These are phyloP conservation scores for Kokia cookei DNA, from an alignment of 441 rosid species.

Conservation along the genomic window DNA sequence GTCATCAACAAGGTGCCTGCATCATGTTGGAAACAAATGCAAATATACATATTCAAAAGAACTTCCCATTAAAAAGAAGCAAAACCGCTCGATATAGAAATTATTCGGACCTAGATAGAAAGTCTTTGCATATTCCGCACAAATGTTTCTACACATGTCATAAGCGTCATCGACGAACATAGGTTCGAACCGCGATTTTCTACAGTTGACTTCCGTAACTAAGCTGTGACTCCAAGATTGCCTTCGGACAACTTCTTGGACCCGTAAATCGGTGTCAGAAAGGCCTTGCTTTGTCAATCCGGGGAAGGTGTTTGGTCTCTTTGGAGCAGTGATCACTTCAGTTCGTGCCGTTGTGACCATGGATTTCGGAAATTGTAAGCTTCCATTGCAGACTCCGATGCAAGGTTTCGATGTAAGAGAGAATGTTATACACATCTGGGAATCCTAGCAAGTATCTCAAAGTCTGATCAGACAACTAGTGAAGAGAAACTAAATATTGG, in stretches of 20 bases:
- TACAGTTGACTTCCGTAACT: slow-evolving; percentile 7
- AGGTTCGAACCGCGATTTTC: slow-evolving; percentile 30
- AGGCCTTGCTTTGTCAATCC: slow-evolving; percentile 22
- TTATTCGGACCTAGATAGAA: slow-evolving; percentile 40
- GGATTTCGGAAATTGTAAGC: neutral
- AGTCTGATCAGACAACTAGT: neutral
- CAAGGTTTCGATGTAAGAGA: slow-evolving; percentile 26
- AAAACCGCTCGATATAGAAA: neutral
- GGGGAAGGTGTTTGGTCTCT: slow-evolving; percentile 9
- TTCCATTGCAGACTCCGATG: slow-evolving; percentile 13
- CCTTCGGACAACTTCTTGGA: slow-evolving; percentile 30
- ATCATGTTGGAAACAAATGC: neutral
- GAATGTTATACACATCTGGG: slow-evolving; percentile 24
- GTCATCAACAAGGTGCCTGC: slow-evolving; percentile 65
- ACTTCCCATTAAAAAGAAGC: neutral
- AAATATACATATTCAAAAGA: neutral
- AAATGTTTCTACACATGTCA: slow-evolving; percentile 38
- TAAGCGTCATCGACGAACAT: slow-evolving; percentile 46
- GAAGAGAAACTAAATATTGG: neutral
- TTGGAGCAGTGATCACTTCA: slow-evolving; percentile 27
- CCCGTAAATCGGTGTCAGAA: slow-evolving; percentile 26
- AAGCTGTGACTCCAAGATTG: slow-evolving; percentile 19
- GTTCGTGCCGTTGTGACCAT: slow-evolving; percentile 11
- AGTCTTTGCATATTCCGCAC: slow-evolving; percentile 58
- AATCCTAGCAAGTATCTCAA: neutral